Evolutionary conservation across 192 early-diverging fungal genomes (phyloP), one percentile per base, ranked within the genome.

Genomic region (Podila verticillata): DNA sequence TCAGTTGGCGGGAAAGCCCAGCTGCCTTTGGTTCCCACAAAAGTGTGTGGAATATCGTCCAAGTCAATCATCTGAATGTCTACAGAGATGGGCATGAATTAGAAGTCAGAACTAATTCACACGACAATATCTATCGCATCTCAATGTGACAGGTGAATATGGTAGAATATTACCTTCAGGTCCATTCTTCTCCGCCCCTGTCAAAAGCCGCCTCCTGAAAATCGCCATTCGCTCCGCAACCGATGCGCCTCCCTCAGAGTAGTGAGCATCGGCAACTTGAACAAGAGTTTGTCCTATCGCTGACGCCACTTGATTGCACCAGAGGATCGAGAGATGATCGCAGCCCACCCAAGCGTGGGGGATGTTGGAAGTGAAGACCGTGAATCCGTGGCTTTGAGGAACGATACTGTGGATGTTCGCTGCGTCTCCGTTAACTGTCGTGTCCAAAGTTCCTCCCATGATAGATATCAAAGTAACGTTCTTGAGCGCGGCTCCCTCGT

Each of bases 281-380:
- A 90, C 68, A 65, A 95, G 62, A 24, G 89, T 81, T 8, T 66
- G 61, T 15, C 89, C 86, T 48, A 95, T 82, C 59, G 90, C 87
- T n/a, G 85, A 85, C 3, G 88, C 89, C 62, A 98, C 83, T 83
- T 99, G 98, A 65, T 93, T 93, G 66, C 98, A 99, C 94, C 95
- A 97, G 65, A 99, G 66, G 30, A 96, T 92, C 28, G 90, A 90
- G 63, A 93, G 88, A 81, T 99, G 97, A 70, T 96, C 95, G 39
- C 90, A 87, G 20, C 92, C 89, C 24, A 92, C 91, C 97, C 97
- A 99, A 3, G 97, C 95, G 54, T 89, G 74, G 30, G 95, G 93
- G 31, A 98, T 90, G 0, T 86, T 85, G 1, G 94, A 91, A 4
- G 95, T 91, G 57, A 93, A 92, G 0, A 92, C 90, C 31, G 93